Evolutionary conservation across 257 asterid species (phyloP).

Genomic region (Misopates orontium): DNA sequence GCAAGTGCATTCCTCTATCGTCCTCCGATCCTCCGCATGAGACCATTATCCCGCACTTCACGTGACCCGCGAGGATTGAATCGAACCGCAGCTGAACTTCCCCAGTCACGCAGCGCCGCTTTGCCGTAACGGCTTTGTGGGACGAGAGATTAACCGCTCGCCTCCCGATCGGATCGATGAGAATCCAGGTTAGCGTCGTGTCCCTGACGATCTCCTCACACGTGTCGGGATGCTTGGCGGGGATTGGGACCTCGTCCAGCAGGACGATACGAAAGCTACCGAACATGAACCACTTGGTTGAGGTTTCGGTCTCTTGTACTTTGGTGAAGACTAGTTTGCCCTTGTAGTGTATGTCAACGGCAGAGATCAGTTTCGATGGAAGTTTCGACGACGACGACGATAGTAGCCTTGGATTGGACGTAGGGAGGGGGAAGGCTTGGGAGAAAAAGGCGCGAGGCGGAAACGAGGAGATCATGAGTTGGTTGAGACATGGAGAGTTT

Average conservation of each 20-base stretch:
- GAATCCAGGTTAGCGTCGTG: constrained; percentile 72
- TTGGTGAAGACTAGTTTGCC: constrained; percentile 53
- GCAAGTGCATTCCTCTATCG: constrained; percentile 70
- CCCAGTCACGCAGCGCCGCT: constrained; percentile 84
- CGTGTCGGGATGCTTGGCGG: constrained; percentile 45
- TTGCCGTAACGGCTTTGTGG: constrained; percentile 53
- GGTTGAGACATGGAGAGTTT: constrained; percentile 34
- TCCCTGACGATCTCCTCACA: constrained; percentile 29
- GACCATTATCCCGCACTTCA: constrained; percentile 57
- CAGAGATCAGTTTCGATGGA: constrained; percentile 57
- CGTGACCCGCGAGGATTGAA: constrained; percentile 47
- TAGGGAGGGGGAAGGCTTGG: constrained; percentile 42
- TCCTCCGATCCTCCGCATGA: constrained; percentile 62
- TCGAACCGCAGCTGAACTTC: constrained; percentile 69
- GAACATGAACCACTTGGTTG: constrained; percentile 71
- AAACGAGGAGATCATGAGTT: constrained; percentile 44
- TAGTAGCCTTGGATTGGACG: constrained; percentile 2
- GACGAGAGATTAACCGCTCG: constrained; percentile 72
- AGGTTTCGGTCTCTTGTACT: constrained; percentile 60
- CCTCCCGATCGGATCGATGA: constrained; percentile 52
- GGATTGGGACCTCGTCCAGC: constrained; percentile 60
- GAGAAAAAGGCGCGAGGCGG: constrained; percentile 69
- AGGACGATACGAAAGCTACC: constrained; percentile 80
- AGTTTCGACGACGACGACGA: constrained; percentile 25
- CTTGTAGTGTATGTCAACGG: constrained; percentile 82